Base-by-base conservation (phyloP, 371 early-diverging fungal species). In the Haplosporangium sp. region DNA sequence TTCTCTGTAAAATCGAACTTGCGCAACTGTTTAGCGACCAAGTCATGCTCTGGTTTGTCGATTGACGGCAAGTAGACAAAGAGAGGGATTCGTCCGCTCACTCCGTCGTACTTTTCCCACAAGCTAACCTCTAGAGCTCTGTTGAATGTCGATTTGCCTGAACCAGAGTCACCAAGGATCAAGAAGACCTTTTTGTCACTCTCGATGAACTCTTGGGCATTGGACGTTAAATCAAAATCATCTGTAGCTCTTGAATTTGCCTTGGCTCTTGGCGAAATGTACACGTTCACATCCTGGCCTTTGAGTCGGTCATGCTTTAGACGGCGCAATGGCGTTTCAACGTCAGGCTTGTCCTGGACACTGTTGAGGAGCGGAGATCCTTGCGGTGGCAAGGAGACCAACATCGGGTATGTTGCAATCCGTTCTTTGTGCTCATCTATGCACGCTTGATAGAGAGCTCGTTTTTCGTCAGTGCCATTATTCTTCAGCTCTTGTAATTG, bases 241-340 rank as follows among this genome's bases (percentile, higher is more conserved):
- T 55, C 55, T 34, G 35, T 35, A 2, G 20, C 55, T 34, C 55
- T 35, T 34, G 34, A 11, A 20, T 20, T 35, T 3, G 10, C 20
- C 35, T 55, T 55, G 35, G 55, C 55, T 55, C 20, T 55, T 55
- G 55, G 55, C 8, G 55, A 55, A 34, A 55, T 35, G 11, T 55
- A 55, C 3, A 55, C 17, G 35, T 55, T 34, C 34, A 20, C 55
- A 55, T 34, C 34, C 15, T 11, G 10, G 3, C 15, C 15, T 17
- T 27, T 55, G 10, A 55, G 55, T 35, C 55, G 20, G 3, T 35
- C 35, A 8, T 35, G 7, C 35, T 17, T 55, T 15, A 55, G 11
- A 11, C 34, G 55, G 13, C 55, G 20, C 55, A 55, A 35, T 2
- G 35, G 20, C 8, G 55, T 7, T 11, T 55, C 55, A 34, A 55